These are phyloP conservation scores for Datisca glomerata DNA, from an alignment of 306 rosid genomes.

Conservation along the genomic window DNA sequence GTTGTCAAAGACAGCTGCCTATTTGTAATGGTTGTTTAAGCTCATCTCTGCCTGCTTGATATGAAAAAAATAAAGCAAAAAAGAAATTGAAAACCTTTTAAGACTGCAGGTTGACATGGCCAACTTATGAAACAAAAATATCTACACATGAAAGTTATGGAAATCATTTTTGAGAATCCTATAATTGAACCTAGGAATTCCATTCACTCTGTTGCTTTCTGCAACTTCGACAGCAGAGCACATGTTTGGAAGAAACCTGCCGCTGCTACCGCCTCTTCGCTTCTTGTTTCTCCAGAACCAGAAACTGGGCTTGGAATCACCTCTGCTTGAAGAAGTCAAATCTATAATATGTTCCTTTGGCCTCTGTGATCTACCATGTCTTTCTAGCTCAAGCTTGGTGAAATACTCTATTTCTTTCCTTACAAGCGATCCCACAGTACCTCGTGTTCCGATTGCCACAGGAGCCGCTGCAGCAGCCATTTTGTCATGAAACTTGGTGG, in stretches of 20 bases:
- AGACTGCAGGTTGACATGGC: no score
- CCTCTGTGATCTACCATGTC: constrained; percentile 24
- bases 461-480: constrained; percentile 58
- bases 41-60: no score
- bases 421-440: constrained; percentile 70
- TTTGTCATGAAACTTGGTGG: constrained; percentile 21
- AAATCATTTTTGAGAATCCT: constrained; percentile 47
- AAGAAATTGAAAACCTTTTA: neutral
- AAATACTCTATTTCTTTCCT: constrained; percentile 69
- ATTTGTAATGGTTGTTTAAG: no score
- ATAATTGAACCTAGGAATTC: constrained; percentile 44
- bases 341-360: constrained; percentile 19
- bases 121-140: no score
- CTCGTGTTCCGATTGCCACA: constrained; percentile 65
- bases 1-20: no score
- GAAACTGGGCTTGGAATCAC: constrained; percentile 30
- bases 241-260: constrained; percentile 27
- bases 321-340: constrained; percentile 17
- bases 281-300: constrained; percentile 67
- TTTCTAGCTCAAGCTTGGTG: constrained; percentile 52
- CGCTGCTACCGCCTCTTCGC: constrained; percentile 18
- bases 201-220: constrained; percentile 24
- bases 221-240: constrained; percentile 42
- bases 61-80: no score
- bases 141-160: constrained; percentile 26